Evolutionary conservation across 306 rosid species (phyloP).

Genomic region (Vigna unguiculata): DNA sequence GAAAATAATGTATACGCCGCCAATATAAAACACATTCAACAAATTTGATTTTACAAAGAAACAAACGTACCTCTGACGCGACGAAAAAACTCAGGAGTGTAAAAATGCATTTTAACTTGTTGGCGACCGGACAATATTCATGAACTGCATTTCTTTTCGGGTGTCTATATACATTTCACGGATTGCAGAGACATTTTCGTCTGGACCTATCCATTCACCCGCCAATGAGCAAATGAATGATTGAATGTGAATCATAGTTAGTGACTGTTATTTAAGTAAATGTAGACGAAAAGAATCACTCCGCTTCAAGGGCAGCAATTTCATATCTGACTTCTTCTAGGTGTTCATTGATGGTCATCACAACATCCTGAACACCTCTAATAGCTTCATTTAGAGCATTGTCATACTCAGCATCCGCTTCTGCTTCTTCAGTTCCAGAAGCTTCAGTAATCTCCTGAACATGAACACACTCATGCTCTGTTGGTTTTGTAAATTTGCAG

Average conservation of each 20-base stretch:
- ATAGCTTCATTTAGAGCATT: conserved; percentile 90
- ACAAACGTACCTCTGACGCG: background rate
- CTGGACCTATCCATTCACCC: conserved; percentile 26
- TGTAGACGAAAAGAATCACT: conserved; percentile 38
- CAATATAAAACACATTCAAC: too few species aligned
- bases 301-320: conserved; percentile 83
- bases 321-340: conserved; percentile 95
- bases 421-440: conserved; percentile 92
- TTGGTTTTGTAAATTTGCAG: conserved; percentile 70
- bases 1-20: too few species aligned
- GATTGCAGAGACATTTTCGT: conserved; percentile 17
- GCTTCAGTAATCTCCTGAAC: conserved; percentile 86
- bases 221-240: conserved; percentile 6
- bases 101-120: background rate
- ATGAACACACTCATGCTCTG: conserved; percentile 77
- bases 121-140: conserved; percentile 29
- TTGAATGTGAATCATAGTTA: conserved; percentile 25
- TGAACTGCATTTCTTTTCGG: conserved; percentile 29
- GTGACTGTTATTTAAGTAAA: conserved; percentile 12
- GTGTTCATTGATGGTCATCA: conserved; percentile 82
- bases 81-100: background rate
- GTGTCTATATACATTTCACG: conserved; percentile 46
- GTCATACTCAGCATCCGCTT: conserved; percentile 85
- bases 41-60: too few species aligned
- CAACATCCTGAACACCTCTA: conserved; percentile 86